Conservation (phyloP, 768 basidiomycete species). For the Russula vinacea region DNA sequence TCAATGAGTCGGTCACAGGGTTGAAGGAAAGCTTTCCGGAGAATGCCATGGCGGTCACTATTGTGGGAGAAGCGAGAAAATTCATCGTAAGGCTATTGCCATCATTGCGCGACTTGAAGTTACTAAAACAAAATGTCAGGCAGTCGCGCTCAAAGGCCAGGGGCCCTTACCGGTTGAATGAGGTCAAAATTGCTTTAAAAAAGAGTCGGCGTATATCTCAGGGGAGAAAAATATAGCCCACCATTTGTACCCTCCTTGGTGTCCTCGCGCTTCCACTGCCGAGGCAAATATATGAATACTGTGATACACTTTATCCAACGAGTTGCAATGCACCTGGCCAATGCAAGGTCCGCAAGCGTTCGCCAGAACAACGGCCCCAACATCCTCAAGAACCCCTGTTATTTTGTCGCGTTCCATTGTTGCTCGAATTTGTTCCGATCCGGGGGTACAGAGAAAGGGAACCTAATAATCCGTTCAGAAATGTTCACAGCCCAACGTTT, state of each 20-base stretch:
- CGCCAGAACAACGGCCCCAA: constrained; percentile 92
- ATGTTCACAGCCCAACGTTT: background rate
- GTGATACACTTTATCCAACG: background rate
- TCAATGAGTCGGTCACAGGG: constrained; percentile 74
- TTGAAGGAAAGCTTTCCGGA: constrained; percentile 93
- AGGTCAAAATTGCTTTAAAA: constrained; percentile 81
- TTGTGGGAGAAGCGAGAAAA: constrained; percentile 94
- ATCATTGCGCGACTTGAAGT: constrained; percentile 95
- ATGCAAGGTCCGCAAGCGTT: constrained; percentile 99
- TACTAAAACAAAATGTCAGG: constrained; percentile 38
- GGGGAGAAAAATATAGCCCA: constrained; percentile 34
- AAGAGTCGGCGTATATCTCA: constrained; percentile 14
- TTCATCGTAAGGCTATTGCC: constrained; percentile 95
- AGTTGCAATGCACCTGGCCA: constrained; percentile 60
- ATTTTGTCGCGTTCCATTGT: constrained; percentile 95
- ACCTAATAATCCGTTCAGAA: constrained; percentile 44
- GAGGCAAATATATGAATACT: background rate
- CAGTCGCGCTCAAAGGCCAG: background rate
- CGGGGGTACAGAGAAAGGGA: constrained; percentile 84
- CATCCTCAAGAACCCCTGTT: constrained; percentile 73
- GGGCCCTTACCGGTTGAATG: constrained; percentile 77
- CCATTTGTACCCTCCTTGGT: constrained; percentile 89
- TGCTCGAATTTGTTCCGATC: constrained; percentile 94
- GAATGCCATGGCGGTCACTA: constrained; percentile 98
- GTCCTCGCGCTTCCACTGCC: constrained; percentile 89